Evolutionary conservation across 2,329 filamentous ascomycete genomes (phyloP).

Genomic region (Taxawa tesnikishii): DNA sequence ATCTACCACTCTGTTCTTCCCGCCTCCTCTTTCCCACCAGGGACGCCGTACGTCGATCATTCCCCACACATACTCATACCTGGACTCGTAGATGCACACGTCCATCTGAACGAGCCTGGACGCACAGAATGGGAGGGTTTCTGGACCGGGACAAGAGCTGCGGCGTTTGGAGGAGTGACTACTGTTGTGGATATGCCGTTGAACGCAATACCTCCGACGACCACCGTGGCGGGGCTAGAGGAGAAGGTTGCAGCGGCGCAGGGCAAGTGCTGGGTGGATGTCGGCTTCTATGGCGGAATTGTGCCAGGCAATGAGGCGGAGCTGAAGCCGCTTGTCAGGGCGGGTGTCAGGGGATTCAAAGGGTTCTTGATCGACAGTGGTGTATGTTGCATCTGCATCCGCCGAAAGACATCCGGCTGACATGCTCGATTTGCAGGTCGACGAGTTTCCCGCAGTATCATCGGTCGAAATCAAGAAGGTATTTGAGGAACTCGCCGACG

Average conservation of each 20-base stretch:
- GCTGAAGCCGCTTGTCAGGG: constrained; percentile 66
- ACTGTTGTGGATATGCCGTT: constrained; percentile 97
- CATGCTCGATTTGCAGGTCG: constrained; percentile 47
- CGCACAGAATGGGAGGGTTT: constrained; percentile 98
- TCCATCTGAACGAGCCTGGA: constrained; percentile 94
- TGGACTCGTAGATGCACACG: constrained; percentile 89
- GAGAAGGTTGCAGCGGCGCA: constrained; percentile 76
- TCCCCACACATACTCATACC: constrained; percentile 76
- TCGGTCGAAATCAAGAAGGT: constrained; percentile 65
- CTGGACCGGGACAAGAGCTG: constrained; percentile 84
- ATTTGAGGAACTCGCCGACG: constrained; percentile 67
- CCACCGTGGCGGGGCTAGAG: constrained; percentile 67
- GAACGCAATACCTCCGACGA: constrained; percentile 93
- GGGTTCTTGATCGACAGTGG: constrained; percentile 95
- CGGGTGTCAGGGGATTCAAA: constrained; percentile 90
- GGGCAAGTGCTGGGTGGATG: constrained; percentile 93
- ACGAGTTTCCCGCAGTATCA: constrained; percentile 90
- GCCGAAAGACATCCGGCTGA: constrained; percentile 11
- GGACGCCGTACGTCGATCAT: constrained; percentile 68
- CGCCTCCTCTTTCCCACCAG: constrained; percentile 57
- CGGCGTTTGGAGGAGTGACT: constrained; percentile 89
- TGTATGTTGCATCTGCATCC: constrained; percentile 40
- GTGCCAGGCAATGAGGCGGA: constrained; percentile 79
- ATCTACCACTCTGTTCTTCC: constrained; percentile 67
- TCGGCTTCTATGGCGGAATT: constrained; percentile 95